Percentiles rank a stretch among this genome's conserved stretches.
Evolutionary conservation across 139 green algal genomes (phyloP).

Genomic region (Choricystis sp.): DNA sequence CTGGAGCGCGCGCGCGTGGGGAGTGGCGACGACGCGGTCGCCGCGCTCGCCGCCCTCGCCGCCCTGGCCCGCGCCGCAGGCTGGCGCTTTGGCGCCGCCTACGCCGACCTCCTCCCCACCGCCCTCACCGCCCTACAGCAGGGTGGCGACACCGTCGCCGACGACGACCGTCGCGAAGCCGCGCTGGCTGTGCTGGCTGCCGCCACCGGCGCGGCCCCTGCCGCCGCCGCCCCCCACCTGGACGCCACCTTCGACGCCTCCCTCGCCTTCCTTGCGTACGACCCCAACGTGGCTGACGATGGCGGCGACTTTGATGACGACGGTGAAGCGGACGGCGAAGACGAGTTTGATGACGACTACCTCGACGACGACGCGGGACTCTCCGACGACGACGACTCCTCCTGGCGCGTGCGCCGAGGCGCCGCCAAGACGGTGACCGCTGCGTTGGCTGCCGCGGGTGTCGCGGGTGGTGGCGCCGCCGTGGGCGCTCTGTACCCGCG

Average conservation of each 20-base stretch:
- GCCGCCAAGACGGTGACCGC: conserved; percentile 49
- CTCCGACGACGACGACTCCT: conserved; percentile 86
- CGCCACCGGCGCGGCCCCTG: too few species aligned
- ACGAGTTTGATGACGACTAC: conserved; percentile 37
- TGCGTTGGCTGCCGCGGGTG: conserved; percentile 16
- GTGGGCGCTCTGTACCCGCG: conserved; percentile 15
- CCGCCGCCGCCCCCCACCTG: too few species aligned
- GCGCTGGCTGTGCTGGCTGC: neutral
- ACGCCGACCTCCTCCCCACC: neutral
- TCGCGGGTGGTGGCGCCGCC: neutral
- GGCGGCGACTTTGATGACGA: conserved; percentile 56
- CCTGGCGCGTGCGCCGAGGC: conserved; percentile 90
- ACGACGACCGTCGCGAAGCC: neutral
- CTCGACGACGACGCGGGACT: conserved; percentile 50
- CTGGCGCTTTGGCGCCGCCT: neutral
- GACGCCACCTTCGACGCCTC: neutral
- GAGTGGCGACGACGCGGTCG: neutral
- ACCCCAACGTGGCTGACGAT: conserved; percentile 81
- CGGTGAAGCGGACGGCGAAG: conserved; percentile 24
- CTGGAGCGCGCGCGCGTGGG: neutral
- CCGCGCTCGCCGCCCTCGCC: neutral
- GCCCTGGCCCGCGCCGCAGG: neutral
- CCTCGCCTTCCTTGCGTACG: conserved; percentile 5
- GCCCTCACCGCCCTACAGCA: neutral
- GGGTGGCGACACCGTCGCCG: neutral